Evolutionary conservation across 176 grass and related monocot species (phyloP), one percentile per base, ranked within the genome.

Genomic region (Eremochloa ophiuroides): DNA sequence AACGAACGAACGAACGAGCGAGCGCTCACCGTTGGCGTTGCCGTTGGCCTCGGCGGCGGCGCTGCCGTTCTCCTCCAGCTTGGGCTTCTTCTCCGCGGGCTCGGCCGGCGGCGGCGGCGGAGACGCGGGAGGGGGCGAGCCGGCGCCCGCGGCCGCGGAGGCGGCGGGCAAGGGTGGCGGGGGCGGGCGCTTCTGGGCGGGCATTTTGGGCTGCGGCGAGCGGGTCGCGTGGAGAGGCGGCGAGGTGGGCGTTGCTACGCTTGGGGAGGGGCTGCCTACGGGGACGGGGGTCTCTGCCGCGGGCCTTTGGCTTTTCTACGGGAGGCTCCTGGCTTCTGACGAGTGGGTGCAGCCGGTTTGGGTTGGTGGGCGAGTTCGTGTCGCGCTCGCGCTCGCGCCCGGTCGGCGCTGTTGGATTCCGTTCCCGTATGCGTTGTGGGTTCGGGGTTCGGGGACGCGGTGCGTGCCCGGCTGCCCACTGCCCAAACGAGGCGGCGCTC

Each of bases 171-270:
- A 60, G 60, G 76, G 59, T 28, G 73, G 26, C 58, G 41, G 63
- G 25, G 63, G 65, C 42, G 80, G 80, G 40, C 85, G 85, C 56
- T 87, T 87, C 73, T 87, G 85, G 29, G 85, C 80, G 42, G 80
- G 80, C 85, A 87, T 83, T 78, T 42, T 27, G 71, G 56, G 56
- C 27, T 1, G 60, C 41, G 70, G 8, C 15, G 70, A n/a, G 50
- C 60, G 62, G 61, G 50, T 60, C 17, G 29, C 69, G 48, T 44
- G 75, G 85, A 65, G 73, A 41, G 72, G 33, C 69, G 29, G 78
- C 26, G 78, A 81, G 69, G 42, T 17, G 74, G 23, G 13, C 22
- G 53, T 40, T 59, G 74, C 53, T 60, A 34, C n/a, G 47, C 12
- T 75, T n/a, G 46, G 46, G 66, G 37, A 28, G 55, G 31, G 35